Evolutionary conservation across 2,329 filamentous ascomycete species (phyloP).

Genomic region (Dactylellina leptospora): DNA sequence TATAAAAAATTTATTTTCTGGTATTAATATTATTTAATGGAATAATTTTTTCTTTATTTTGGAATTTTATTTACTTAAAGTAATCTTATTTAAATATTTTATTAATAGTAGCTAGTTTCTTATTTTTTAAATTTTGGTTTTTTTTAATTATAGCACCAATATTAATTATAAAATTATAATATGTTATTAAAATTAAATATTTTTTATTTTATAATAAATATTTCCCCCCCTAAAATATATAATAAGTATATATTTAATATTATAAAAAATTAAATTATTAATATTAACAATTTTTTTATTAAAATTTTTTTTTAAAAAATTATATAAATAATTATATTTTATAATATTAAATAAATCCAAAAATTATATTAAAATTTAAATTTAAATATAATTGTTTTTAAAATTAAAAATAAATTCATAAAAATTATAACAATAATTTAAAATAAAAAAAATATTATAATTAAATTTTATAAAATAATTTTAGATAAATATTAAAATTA

Average conservation of each 20-base stretch:
- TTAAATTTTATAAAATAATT: background rate
- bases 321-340: background rate
- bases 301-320: background rate
- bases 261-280: background rate
- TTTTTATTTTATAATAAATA: background rate
- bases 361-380: conserved; percentile 1
- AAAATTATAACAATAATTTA: background rate
- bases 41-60: background rate
- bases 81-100: background rate
- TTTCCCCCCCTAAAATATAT: background rate
- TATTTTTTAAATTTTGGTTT: background rate
- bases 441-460: background rate
- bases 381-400: background rate
- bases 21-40: background rate
- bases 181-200: background rate
- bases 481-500: background rate
- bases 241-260: background rate
- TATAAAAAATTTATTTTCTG: background rate
- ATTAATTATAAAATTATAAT: background rate
- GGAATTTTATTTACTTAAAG: background rate
- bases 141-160: background rate
- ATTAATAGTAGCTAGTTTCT: background rate
- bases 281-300: background rate
- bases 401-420: background rate
- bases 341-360: background rate